phyloP scores from a whole-genome alignment of 2,329 filamentous ascomycete species.

The Tetracladium maxilliforme region DNA sequence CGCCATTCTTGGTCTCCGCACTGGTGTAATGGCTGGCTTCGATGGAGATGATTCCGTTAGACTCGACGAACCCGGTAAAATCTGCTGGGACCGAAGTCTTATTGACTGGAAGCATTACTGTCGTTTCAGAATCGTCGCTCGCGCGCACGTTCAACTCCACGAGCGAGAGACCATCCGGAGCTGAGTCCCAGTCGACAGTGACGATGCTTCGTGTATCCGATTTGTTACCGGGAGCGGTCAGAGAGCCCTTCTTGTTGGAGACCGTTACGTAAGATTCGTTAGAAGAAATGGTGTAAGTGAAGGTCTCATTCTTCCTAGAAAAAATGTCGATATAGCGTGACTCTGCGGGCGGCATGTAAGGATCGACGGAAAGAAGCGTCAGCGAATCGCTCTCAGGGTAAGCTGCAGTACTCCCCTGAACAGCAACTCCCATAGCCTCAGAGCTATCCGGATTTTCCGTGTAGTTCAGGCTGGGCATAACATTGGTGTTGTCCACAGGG shows the following conservation, averaged over 20 bases:
- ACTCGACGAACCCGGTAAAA: constrained; percentile 49
- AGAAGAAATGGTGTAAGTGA: constrained; percentile 33
- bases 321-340: constrained; percentile 51
- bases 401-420: constrained; percentile 20
- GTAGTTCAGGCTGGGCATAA: constrained; percentile 31
- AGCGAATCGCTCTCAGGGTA: constrained; percentile 28
- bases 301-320: constrained; percentile 34
- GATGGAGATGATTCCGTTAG: constrained; percentile 14
- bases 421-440: constrained; percentile 30
- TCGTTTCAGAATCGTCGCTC: constrained; percentile 18
- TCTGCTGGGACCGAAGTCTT: constrained; percentile 28
- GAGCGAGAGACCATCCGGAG: constrained; percentile 20
- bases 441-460: constrained; percentile 29
- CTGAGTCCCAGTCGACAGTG: constrained; percentile 38
- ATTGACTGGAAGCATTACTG: constrained; percentile 39
- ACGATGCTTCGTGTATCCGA: constrained; percentile 35
- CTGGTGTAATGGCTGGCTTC: too few species aligned
- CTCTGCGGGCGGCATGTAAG: constrained; percentile 34
- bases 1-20: too few species aligned
- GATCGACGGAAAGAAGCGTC: constrained; percentile 38
- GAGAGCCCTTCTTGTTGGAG: constrained; percentile 30
- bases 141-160: constrained; percentile 33
- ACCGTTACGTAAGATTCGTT: constrained; percentile 34
- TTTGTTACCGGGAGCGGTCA: constrained; percentile 26
- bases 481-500: constrained; percentile 31